Evolutionary conservation across 148 eudicot genomes (phyloP), one percentile per base, ranked within the genome.

Genomic region (Amaranthus palmeri): DNA sequence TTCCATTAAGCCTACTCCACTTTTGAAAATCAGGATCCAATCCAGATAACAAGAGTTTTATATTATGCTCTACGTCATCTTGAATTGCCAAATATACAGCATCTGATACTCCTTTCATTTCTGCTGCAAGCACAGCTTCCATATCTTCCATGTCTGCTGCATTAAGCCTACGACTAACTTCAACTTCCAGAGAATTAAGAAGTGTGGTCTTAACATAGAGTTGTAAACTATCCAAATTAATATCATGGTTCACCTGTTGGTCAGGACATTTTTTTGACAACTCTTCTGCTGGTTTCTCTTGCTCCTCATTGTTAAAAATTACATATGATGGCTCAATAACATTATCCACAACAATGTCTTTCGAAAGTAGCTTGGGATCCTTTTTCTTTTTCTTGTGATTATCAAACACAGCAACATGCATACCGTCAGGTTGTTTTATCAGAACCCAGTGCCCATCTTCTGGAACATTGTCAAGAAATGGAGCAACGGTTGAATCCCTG

Each of bases 391-490:
- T 65, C 62, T 54, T 56, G 67, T 50, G 72, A 57, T 70, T 70
- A 73, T 46, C 60, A 43, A 76, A 18, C 25, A 58, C 51, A 74
- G 81, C 61, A 72, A 41, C 84, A 67, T 17, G 68, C 64, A 12
- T 17, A 54, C 72, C 65, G 53, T 43, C 84, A 10, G 84, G 78
- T 62, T 81, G 87, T 53, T 90, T 89, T 71, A 78, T 81, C 75
- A 86, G 81, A 85, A 86, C 86, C 93, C 87, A 92, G 47, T 82
- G 84, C 58, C 85, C 92, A 75, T 88, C 88, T 78, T 87, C 97
- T 61, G 93, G 93, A 70, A 83, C 75, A 76, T 90, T 84, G 83
- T 88, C 84, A 73, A 92, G 86, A 79, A 80, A 86, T 40, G 88
- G 72, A 74, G 87, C 69, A 59, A 83, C 54, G 10, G 84, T 79